Conservation (phyloP, 208 protist species). For the Acanthamoeba lenticulata region DNA sequence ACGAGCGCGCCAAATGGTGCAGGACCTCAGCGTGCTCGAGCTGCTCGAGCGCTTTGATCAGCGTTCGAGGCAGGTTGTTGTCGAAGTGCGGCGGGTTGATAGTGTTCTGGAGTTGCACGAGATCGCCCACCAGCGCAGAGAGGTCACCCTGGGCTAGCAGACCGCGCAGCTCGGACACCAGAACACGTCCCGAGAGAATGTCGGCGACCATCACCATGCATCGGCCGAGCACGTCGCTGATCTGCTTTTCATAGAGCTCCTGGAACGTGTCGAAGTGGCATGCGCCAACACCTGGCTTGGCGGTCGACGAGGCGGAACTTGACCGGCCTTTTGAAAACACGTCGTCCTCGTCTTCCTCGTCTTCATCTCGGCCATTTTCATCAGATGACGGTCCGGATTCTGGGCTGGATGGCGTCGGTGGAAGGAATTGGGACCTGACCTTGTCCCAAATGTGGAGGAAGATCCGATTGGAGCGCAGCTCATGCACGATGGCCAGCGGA, state of each 20-base stretch:
- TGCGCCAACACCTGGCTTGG: no score
- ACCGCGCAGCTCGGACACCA: background rate
- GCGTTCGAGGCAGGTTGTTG: no score
- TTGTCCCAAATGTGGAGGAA: conserved; percentile 39
- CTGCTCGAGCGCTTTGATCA: no score
- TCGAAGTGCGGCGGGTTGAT: no score
- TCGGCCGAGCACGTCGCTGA: background rate
- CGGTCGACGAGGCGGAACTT: no score
- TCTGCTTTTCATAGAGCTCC: background rate
- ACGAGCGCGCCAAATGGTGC: background rate
- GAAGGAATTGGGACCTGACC: background rate
- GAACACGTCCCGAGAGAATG: background rate
- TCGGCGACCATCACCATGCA: background rate
- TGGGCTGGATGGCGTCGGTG: background rate
- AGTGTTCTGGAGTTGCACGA: background rate
- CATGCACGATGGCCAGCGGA: background rate
- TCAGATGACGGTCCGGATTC: background rate
- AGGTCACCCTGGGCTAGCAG: background rate
- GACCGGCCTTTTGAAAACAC: no score
- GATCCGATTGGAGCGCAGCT: conserved; percentile 2
- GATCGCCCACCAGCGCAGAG: background rate
- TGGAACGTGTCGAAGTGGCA: no score
- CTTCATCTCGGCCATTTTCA: background rate
- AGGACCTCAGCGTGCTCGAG: background rate
- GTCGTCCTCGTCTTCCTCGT: background rate